Percentiles rank a stretch among this genome's conserved stretches.
Conservation (phyloP, 345 rosid species). For the Eucalyptus marginata region DNA sequence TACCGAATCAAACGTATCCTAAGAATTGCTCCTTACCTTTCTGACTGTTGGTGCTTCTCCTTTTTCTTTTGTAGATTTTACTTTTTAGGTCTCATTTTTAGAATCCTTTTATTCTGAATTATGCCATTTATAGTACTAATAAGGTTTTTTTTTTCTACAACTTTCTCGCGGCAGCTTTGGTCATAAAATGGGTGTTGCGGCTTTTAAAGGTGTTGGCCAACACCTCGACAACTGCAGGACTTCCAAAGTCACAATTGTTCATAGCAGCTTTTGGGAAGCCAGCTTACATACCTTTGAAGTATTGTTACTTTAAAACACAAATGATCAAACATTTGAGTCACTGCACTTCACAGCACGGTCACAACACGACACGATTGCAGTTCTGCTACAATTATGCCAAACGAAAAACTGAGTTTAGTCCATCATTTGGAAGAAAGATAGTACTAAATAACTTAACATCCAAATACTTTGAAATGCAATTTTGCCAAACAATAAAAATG, state of each 20-base stretch:
- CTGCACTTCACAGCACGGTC: not conserved
- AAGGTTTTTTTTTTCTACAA: no score
- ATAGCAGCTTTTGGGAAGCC: not conserved
- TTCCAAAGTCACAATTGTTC: not conserved
- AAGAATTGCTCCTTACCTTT: not conserved
- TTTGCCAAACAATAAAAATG: not conserved
- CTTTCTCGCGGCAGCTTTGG: not conserved
- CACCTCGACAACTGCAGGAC: not conserved
- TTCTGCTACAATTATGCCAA: not conserved
- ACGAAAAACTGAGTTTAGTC: not conserved
- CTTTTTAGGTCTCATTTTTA: not conserved
- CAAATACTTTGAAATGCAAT: not conserved
- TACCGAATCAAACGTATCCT: rapidly evolving
- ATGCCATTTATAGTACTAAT: not conserved
- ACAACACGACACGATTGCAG: rapidly evolving
- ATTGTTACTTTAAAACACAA: not conserved
- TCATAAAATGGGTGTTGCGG: not conserved
- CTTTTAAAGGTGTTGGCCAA: not conserved
- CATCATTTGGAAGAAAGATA: not conserved
- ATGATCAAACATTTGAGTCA: not conserved
- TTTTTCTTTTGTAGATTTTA: not conserved
- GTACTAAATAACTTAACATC: not conserved
- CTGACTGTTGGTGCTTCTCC: rapidly evolving
- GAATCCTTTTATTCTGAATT: not conserved
- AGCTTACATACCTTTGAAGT: not conserved